Percentiles rank a stretch among this genome's conserved stretches.
Evolutionary conservation across 2,329 filamentous ascomycete species (phyloP).

Genomic region (Claviceps africana): DNA sequence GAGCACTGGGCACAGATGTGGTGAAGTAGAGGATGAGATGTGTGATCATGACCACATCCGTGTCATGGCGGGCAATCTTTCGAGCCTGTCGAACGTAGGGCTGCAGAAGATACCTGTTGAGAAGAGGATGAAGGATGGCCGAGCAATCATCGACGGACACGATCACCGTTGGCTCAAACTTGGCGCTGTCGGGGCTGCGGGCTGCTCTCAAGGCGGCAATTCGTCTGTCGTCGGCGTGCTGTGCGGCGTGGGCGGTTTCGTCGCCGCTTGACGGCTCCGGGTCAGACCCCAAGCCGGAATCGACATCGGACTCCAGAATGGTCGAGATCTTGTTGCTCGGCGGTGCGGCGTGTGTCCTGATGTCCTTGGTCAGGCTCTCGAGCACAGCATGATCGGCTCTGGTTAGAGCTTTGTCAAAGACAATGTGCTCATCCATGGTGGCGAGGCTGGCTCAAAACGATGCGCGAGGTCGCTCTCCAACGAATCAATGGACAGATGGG

Average conservation of each 20-base stretch:
- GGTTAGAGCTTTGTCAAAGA: constrained; percentile 26
- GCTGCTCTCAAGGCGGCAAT: constrained; percentile 25
- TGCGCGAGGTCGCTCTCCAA: neutral
- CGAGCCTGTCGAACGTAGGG: constrained; percentile 46
- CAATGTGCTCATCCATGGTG: constrained; percentile 15
- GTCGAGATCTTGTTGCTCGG: neutral
- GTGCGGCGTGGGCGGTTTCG: neutral
- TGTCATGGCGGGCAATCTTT: constrained; percentile 45
- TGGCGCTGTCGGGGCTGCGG: constrained; percentile 25
- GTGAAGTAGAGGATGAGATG: constrained; percentile 59
- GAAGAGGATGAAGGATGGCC: constrained; percentile 21
- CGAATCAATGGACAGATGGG: neutral
- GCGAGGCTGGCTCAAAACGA: neutral
- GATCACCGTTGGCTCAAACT: constrained; percentile 34
- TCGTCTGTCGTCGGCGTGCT: constrained; percentile 3
- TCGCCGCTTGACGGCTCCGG: constrained; percentile 2
- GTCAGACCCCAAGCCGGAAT: constrained; percentile 7
- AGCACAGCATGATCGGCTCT: constrained; percentile 27
- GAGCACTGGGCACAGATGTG: constrained; percentile 55
- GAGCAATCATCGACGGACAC: constrained; percentile 26
- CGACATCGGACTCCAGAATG: constrained; percentile 1
- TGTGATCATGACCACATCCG: constrained; percentile 66
- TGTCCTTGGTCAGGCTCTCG: constrained; percentile 25
- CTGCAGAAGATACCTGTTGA: constrained; percentile 37
- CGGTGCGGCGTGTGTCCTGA: constrained; percentile 9